Conservation (phyloP, 2,329 filamentous ascomycete genomes). For the Onygenales sp. region DNA sequence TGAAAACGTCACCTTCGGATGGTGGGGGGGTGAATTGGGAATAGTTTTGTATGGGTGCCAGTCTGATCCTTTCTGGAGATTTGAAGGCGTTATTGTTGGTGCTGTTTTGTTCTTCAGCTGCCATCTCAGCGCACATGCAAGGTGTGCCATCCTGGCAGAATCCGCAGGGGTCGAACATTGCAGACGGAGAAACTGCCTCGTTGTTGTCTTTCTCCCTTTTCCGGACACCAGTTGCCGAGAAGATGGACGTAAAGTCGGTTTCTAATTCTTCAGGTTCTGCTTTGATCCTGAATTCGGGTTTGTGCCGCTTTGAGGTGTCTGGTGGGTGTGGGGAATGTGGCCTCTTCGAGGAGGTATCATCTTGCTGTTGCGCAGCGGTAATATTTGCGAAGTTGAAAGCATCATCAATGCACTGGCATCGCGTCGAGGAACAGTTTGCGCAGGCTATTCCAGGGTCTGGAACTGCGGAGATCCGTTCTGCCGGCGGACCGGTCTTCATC, state of each 20-base stretch:
- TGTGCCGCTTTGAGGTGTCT: slow-evolving; percentile 43
- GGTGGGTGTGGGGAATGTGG: slow-evolving; percentile 23
- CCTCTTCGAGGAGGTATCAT: slow-evolving; percentile 25
- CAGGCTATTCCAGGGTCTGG: slow-evolving; percentile 47
- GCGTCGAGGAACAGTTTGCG: slow-evolving; percentile 53
- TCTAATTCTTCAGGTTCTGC: slow-evolving; percentile 47
- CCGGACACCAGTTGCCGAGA: slow-evolving; percentile 39
- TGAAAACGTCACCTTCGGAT: slow-evolving; percentile 48
- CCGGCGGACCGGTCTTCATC: slow-evolving; percentile 25
- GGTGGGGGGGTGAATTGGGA: slow-evolving; percentile 44
- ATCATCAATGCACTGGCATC: slow-evolving; percentile 54
- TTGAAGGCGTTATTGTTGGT: slow-evolving; percentile 28
- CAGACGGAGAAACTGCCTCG: slow-evolving; percentile 24
- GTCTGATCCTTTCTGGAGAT: slow-evolving; percentile 30
- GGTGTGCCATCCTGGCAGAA: slow-evolving; percentile 77
- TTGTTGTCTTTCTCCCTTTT: slow-evolving; percentile 15
- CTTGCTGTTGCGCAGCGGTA: slow-evolving; percentile 27
- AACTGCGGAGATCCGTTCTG: slow-evolving; percentile 15
- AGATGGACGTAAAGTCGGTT: slow-evolving; percentile 64
- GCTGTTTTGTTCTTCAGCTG: slow-evolving; percentile 32
- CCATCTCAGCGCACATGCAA: slow-evolving; percentile 67
- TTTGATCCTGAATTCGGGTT: slow-evolving; percentile 39
- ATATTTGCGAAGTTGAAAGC: slow-evolving; percentile 38
- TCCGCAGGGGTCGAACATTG: slow-evolving; percentile 62
- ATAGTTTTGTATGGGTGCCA: slow-evolving; percentile 38